Percentiles rank a stretch among this genome's conserved stretches.
Evolutionary conservation across 139 green algal species (phyloP).

Genomic region (Spirogloea muscicola): DNA sequence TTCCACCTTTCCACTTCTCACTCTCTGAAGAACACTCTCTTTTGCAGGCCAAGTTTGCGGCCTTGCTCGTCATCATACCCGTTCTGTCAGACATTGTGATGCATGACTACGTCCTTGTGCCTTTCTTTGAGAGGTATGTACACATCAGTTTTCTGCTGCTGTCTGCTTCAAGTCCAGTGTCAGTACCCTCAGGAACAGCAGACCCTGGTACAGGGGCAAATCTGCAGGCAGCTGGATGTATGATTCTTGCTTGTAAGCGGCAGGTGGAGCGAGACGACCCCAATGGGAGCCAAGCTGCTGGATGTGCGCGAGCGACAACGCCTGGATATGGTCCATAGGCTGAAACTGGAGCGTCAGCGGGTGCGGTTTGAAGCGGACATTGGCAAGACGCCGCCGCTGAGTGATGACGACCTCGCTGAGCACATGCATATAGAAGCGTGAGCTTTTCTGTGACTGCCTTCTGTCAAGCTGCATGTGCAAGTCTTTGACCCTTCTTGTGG

Average conservation of each 20-base stretch:
- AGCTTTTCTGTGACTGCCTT: background rate
- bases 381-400: constrained; percentile 31
- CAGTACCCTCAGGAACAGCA: no score
- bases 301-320: constrained; percentile 40
- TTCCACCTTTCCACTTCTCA: no score
- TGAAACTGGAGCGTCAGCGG: constrained; percentile 40
- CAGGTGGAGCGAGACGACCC: constrained; percentile 23
- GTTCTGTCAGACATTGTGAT: constrained; percentile 3
- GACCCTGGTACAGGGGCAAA: no score
- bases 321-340: constrained; percentile 26
- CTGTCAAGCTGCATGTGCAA: background rate
- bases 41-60: constrained; percentile 40
- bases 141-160: background rate
- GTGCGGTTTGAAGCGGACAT: constrained; percentile 42
- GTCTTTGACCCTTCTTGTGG: background rate
- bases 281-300: constrained; percentile 25
- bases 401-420: constrained; percentile 25
- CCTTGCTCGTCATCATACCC: constrained; percentile 26
- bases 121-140: constrained; percentile 34
- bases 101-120: constrained; percentile 34
- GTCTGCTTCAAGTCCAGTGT: background rate
- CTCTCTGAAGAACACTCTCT: no score
- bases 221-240: background rate
- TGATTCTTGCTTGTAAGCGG: background rate
- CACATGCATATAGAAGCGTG: constrained; percentile 42